Percentiles rank a stretch among this genome's conserved stretches.
These are phyloP conservation scores for Chaetomiaceae sp. DNA, from an alignment of 2,329 filamentous ascomycete species.

Conservation along the genomic window DNA sequence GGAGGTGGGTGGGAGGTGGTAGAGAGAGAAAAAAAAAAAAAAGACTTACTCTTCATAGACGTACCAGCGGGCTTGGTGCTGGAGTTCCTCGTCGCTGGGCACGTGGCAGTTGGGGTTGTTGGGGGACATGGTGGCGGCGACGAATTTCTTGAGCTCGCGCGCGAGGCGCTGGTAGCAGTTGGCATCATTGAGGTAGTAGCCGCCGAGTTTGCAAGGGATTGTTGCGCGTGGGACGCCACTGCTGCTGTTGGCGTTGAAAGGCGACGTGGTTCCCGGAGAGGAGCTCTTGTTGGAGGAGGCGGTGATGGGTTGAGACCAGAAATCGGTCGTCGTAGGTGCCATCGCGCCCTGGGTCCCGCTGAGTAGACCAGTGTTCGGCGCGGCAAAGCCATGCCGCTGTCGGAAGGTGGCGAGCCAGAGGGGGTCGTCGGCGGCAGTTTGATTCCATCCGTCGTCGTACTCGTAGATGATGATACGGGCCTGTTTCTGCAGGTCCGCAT, in stretches of 20 bases:
- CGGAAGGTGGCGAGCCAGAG: slow-evolving; percentile 52
- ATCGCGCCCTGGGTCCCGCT: slow-evolving; percentile 16
- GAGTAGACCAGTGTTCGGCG: slow-evolving; percentile 22
- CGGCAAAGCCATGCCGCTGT: slow-evolving; percentile 36
- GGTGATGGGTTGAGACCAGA: background rate
- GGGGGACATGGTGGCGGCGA: slow-evolving; percentile 48
- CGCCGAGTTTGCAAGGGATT: background rate
- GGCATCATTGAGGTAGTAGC: slow-evolving; percentile 50
- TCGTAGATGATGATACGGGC: slow-evolving; percentile 60
- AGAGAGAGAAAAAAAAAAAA: background rate
- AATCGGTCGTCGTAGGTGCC: background rate
- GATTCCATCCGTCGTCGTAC: slow-evolving; percentile 59
- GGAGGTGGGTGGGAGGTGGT: slow-evolving; percentile 20
- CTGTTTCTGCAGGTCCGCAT: slow-evolving; percentile 51
- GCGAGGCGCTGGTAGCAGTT: slow-evolving; percentile 56
- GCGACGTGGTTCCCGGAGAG: slow-evolving; percentile 8
- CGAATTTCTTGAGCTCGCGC: slow-evolving; percentile 49
- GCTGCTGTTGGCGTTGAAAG: slow-evolving; percentile 1
- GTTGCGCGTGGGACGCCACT: background rate
- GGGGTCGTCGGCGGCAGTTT: slow-evolving; percentile 54
- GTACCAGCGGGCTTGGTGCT: slow-evolving; percentile 59
- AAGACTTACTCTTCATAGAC: slow-evolving; percentile 54
- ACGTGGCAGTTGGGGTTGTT: slow-evolving; percentile 57
- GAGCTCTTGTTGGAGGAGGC: background rate
- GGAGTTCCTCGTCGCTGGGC: slow-evolving; percentile 58